Base-by-base conservation (phyloP, 2,329 filamentous ascomycete genomes). In the Microsporum ferrugineum region DNA sequence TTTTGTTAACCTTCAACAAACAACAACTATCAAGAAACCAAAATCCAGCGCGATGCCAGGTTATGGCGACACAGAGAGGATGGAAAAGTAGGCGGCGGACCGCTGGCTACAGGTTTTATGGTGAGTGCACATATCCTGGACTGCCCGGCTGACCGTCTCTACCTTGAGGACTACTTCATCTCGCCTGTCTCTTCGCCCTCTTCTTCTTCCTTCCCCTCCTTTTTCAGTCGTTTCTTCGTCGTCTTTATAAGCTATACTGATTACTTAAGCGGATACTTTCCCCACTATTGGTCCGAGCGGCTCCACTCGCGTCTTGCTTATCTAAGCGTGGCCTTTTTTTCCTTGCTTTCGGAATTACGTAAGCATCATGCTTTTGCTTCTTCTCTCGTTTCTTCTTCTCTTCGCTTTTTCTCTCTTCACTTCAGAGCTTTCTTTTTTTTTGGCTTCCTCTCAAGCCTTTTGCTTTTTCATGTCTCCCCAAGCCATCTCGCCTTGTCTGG, bases 391-490 rank as follows among this genome's bases (percentile, higher is more conserved):
- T 5, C 39, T 43, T 43, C 8, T n/a, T 49, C 34, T 29, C 45
- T 36, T 39, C 23, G 34, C 38, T 12, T 14, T 27, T n/a, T 14
- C 47, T 12, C 47, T 49, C 17, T 43, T 43, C 39, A n/a, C 39
- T 43, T 43, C 14, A 14, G 39, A 27, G 8, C 23, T 29, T 49
- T 49, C 36, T 17, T 51, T 58, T 38, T 53, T 57, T 8, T 60
- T 60, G 27, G 17, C 17, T 58, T 58, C 17, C 57, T 23, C 33
- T 38, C 27, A 23, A 27, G 33, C 17, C 55, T 57, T 23, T 23
- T 10, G 31, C 45, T 58, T 49, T 61, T 61, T 56, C 57, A 45
- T 31, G 31, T 33, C 38, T 43, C 56, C 17, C 17, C 43, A 61
- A 38, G 29, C 12, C 60, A 57, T 31, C 27, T 39, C 36, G 53